Conservation (phyloP, 2,329 filamentous ascomycete genomes). For the Fusarium sp. region DNA sequence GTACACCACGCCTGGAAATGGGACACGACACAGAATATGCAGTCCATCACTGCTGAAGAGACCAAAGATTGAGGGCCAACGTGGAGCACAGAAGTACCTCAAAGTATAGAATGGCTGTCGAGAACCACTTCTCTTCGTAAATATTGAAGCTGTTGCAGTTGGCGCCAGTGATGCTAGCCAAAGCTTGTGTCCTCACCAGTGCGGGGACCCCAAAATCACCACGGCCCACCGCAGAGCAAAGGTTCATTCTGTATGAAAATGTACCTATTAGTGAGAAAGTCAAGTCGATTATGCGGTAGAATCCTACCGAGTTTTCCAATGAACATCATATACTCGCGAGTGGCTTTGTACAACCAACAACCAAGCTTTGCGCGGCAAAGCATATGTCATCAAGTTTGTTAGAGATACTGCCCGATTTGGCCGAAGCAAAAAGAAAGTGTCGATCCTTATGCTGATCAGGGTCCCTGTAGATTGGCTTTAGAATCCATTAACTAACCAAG, state of each 20-base stretch:
- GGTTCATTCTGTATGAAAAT: background rate
- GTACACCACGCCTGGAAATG: background rate
- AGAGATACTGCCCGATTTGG: background rate
- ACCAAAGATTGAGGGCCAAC: slow-evolving; percentile 14
- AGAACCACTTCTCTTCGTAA: slow-evolving; percentile 8
- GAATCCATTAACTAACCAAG: background rate
- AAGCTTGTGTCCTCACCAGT: slow-evolving; percentile 29
- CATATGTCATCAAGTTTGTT: background rate
- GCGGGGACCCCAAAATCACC: slow-evolving; percentile 17
- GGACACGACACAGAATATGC: background rate
- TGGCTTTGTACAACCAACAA: background rate
- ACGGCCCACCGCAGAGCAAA: slow-evolving; percentile 1
- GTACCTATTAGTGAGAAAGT: background rate
- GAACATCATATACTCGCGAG: background rate
- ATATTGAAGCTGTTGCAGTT: slow-evolving; percentile 3
- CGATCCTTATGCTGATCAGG: slow-evolving; percentile 33
- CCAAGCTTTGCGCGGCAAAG: background rate
- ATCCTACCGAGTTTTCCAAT: background rate
- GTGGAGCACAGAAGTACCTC: slow-evolving; percentile 4
- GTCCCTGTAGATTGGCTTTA: slow-evolving; percentile 16
- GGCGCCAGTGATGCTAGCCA: slow-evolving; percentile 23
- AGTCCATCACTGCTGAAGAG: slow-evolving; percentile 8
- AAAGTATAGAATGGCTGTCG: background rate
- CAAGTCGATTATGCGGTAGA: background rate
- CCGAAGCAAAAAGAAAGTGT: slow-evolving; percentile 1